Evolutionary conservation across 768 basidiomycete species (phyloP).

Genomic region (Panellus pusillus): DNA sequence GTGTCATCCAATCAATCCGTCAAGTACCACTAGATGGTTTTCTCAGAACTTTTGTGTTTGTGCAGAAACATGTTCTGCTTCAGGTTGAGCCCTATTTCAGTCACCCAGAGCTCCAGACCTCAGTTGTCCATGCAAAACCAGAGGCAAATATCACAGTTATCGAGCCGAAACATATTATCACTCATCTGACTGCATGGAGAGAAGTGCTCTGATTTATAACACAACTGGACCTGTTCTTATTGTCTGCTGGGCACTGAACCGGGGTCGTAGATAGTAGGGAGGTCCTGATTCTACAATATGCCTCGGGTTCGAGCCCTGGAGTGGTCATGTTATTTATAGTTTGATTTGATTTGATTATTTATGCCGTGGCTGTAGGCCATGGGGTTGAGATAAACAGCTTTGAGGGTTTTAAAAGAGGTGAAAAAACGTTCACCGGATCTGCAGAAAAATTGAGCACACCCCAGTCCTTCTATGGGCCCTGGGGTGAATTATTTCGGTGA

Average conservation of each 20-base stretch:
- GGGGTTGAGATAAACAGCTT: too few species aligned
- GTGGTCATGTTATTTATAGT: too few species aligned
- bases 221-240: neutral
- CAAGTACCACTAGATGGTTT: constrained; percentile 7
- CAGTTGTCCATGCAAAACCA: neutral
- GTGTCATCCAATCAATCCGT: constrained; percentile 1
- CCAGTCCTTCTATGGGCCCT: too few species aligned
- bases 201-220: neutral
- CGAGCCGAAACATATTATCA: constrained; percentile 9
- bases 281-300: too few species aligned
- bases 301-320: too few species aligned
- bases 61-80: neutral
- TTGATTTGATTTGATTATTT: too few species aligned
- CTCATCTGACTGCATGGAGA: constrained; percentile 5
- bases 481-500: too few species aligned
- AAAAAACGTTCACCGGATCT: too few species aligned
- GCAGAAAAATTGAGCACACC: too few species aligned
- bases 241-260: constrained; percentile 18
- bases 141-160: neutral
- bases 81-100: neutral
- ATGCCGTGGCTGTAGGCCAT: too few species aligned
- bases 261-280: too few species aligned
- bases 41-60: constrained; percentile 7
- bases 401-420: too few species aligned
- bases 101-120: constrained; percentile 2